Conservation (phyloP, 805 yeast genomes). For the Suhomyces tanzawaensis region DNA sequence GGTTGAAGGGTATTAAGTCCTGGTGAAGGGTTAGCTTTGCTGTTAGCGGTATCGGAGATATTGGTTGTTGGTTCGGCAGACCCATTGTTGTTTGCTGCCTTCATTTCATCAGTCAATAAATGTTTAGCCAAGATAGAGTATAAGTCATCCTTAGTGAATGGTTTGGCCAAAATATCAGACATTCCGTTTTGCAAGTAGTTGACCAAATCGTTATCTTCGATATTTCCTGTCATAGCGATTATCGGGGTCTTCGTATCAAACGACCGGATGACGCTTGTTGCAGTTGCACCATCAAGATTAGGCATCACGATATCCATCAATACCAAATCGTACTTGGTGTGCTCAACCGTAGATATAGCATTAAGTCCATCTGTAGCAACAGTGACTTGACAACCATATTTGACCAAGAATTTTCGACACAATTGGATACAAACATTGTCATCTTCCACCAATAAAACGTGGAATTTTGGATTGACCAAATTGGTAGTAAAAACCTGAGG, state of each 20-base stretch:
- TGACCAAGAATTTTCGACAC: slow-evolving; percentile 76
- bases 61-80: not conserved
- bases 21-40: not conserved
- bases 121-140: slow-evolving; percentile 76
- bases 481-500: slow-evolving; percentile 10
- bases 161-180: slow-evolving; percentile 90
- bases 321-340: slow-evolving; percentile 66
- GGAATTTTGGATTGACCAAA: slow-evolving; percentile 50
- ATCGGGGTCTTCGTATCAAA: slow-evolving; percentile 86
- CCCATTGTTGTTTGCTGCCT: not conserved
- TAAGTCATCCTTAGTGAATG: slow-evolving; percentile 85
- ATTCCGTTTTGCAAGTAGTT: slow-evolving; percentile 83
- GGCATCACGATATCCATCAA: slow-evolving; percentile 91
- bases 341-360: slow-evolving; percentile 76
- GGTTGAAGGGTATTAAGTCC: not conserved
- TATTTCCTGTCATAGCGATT: slow-evolving; percentile 91
- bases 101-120: slow-evolving; percentile 40
- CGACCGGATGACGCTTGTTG: slow-evolving; percentile 82
- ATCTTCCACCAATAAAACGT: slow-evolving; percentile 75
- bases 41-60: not conserved
- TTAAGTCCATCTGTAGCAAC: slow-evolving; percentile 90
- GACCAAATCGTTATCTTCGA: slow-evolving; percentile 76
- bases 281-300: slow-evolving; percentile 83
- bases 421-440: slow-evolving; percentile 80
- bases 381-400: slow-evolving; percentile 90